Conservation (phyloP, 179 eudicot species). For the Silene noctiflora region DNA sequence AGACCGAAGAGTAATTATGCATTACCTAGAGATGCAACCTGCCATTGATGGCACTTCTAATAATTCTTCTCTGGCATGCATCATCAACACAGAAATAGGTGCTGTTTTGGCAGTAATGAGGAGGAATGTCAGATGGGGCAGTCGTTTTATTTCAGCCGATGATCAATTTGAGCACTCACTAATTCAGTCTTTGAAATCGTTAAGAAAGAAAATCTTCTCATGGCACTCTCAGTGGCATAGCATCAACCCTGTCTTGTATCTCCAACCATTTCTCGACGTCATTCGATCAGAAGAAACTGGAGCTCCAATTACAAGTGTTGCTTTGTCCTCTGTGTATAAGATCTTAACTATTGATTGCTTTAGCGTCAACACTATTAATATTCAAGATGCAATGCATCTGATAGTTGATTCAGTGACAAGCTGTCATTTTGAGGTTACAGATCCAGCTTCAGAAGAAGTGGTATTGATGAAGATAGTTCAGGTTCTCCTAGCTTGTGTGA, state of each 20-base stretch:
- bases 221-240: conserved; percentile 59
- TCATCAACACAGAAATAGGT: conserved; percentile 67
- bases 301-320: conserved; percentile 77
- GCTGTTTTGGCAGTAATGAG: conserved; percentile 80
- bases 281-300: conserved; percentile 78
- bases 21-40: conserved; percentile 13
- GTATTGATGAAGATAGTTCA: conserved; percentile 76
- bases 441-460: conserved; percentile 84
- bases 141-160: conserved; percentile 55
- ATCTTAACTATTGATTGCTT: conserved; percentile 57
- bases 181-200: conserved; percentile 55
- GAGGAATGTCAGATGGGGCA: conserved; percentile 83
- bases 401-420: conserved; percentile 74
- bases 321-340: conserved; percentile 72
- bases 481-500: conserved; percentile 74
- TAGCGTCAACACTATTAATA: conserved; percentile 44
- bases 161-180: conserved; percentile 69
- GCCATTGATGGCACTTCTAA: conserved; percentile 26
- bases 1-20: conserved; percentile 18
- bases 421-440: conserved; percentile 81
- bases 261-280: conserved; percentile 74
- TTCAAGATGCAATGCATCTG: conserved; percentile 61
- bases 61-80: conserved; percentile 53
- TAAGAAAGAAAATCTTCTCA: conserved; percentile 56
- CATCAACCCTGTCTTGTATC: conserved; percentile 52